A percentile compares a stretch with the other conserved stretches of the same genome.
Evolutionary conservation across 257 asterid genomes (phyloP).

Genomic region (Solanum bulbocastanum): DNA sequence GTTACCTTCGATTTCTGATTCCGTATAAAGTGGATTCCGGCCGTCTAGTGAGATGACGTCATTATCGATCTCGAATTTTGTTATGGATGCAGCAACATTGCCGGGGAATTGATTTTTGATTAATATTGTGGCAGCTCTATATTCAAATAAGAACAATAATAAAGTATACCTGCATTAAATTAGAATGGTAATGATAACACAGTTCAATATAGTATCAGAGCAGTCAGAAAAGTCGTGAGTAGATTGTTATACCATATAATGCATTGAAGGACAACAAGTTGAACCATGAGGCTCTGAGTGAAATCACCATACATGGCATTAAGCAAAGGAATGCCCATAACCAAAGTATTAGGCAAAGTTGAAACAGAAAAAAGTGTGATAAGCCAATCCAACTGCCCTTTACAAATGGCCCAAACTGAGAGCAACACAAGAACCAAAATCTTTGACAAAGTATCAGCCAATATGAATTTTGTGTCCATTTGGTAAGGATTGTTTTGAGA

Average conservation of each 20-base stretch:
- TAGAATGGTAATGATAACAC: background rate
- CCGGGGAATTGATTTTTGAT: slow-evolving; percentile 60
- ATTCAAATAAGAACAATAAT: slow-evolving; percentile 60
- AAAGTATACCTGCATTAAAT: slow-evolving; percentile 51
- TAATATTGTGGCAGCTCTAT: slow-evolving; percentile 52
- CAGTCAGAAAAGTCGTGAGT: background rate
- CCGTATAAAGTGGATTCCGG: slow-evolving; percentile 59
- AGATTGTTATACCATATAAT: slow-evolving; percentile 38
- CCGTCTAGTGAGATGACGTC: slow-evolving; percentile 72
- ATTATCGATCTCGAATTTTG: slow-evolving; percentile 45
- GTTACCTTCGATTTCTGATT: slow-evolving; percentile 40
- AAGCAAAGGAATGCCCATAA: slow-evolving; percentile 71
- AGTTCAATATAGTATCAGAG: no score
- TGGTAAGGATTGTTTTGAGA: slow-evolving; percentile 61
- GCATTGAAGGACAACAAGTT: slow-evolving; percentile 68
- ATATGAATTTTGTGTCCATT: slow-evolving; percentile 50
- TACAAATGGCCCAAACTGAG: slow-evolving; percentile 31
- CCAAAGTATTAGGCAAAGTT: slow-evolving; percentile 65
- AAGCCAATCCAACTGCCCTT: slow-evolving; percentile 45
- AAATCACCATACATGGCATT: slow-evolving; percentile 69
- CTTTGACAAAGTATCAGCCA: slow-evolving; percentile 54
- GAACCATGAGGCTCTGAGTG: slow-evolving; percentile 60
- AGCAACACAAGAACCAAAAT: slow-evolving; percentile 26
- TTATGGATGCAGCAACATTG: slow-evolving; percentile 43
- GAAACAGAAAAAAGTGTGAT: slow-evolving; percentile 64